Evolutionary conservation across 2,329 filamentous ascomycete species (phyloP).

Genomic region (Lasiodiplodia gonubiensis): DNA sequence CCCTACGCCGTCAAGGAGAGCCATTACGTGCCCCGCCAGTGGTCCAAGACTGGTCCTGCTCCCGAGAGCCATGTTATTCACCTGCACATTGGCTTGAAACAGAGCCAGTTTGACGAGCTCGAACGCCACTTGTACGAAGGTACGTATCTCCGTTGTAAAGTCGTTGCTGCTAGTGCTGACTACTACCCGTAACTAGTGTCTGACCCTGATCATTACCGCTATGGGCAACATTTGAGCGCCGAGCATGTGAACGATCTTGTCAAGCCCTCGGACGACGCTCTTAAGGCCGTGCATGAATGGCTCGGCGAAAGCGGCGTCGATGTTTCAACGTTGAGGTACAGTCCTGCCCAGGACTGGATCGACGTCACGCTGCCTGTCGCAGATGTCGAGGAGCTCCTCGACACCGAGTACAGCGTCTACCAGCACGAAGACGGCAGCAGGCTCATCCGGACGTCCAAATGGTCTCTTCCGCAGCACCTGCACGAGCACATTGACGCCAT

Average conservation of each 20-base stretch:
- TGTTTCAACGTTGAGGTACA: slow-evolving; percentile 44
- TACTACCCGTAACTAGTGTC: slow-evolving; percentile 47
- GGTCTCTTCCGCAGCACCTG: slow-evolving; percentile 50
- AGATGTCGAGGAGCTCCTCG: slow-evolving; percentile 55
- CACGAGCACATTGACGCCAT: slow-evolving; percentile 53
- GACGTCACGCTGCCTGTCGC: slow-evolving; percentile 56
- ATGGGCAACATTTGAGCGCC: slow-evolving; percentile 56
- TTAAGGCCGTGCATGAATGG: slow-evolving; percentile 57
- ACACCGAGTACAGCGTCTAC: slow-evolving; percentile 49
- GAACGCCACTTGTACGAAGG: slow-evolving; percentile 58
- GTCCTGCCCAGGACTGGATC: slow-evolving; percentile 59
- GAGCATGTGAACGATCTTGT: slow-evolving; percentile 57
- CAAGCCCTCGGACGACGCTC: slow-evolving; percentile 54
- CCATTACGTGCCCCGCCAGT: slow-evolving; percentile 58
- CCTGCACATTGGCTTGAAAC: slow-evolving; percentile 61
- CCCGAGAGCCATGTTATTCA: slow-evolving; percentile 55
- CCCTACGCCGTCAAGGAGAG: slow-evolving; percentile 62
- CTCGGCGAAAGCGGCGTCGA: slow-evolving; percentile 55
- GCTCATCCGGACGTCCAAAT: slow-evolving; percentile 48
- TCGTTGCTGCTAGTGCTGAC: background rate
- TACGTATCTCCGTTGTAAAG: slow-evolving; percentile 30
- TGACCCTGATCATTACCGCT: slow-evolving; percentile 56
- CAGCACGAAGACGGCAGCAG: slow-evolving; percentile 48
- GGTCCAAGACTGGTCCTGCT: slow-evolving; percentile 56
- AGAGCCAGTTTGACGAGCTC: slow-evolving; percentile 57